Base-by-base conservation (phyloP, 495 filamentous ascomycete genomes). In the Rostrohypoxylon terebratum region DNA sequence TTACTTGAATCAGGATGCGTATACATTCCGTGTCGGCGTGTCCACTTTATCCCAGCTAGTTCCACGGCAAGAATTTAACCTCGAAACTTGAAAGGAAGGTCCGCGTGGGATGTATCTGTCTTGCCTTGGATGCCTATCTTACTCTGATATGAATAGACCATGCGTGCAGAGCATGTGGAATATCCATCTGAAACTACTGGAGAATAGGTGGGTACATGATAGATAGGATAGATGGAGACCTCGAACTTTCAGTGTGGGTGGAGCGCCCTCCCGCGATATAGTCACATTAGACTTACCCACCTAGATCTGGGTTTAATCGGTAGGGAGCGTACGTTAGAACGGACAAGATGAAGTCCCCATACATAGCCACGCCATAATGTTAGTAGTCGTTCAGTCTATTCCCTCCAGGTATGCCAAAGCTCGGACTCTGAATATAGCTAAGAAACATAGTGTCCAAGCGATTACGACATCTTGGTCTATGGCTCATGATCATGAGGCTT, bases 141-240 rank as follows among this genome's bases (percentile, higher is more conserved):
- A 59, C 58, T 63, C 42, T 59, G 42, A 67, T 66, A 67, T 67
- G 63, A 64, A 63, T 47, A 74, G 71, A 59, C 71, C 71, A 70
- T 70, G 66, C 71, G 71, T 70, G 57, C 44, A 67, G 51, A 74
- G 71, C 71, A 69, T 73, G 71, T 61, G 71, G 71, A 73, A 73
- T 73, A 69, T 63, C 66, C 69, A 69, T 66, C 71, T 73, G 71
- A 73, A 73, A 73, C 71, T 73, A 63, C 60, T 69, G 65, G 47
- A 66, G 38, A 63, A 20, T 59, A 44, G 57, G 71, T 69, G 71
- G 71, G 59, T 66, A 74, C 66, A 47, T 63, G 61, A 59, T 58
- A 69, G 66, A 69, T 74, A 69, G 71, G 62, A 74, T 63, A 70
- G 58, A 62, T 62, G 61, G 65, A 47, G 51, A 59, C 14, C 23